Conservation (phyloP, 306 rosid species). For the Bauhinia variegata region DNA sequence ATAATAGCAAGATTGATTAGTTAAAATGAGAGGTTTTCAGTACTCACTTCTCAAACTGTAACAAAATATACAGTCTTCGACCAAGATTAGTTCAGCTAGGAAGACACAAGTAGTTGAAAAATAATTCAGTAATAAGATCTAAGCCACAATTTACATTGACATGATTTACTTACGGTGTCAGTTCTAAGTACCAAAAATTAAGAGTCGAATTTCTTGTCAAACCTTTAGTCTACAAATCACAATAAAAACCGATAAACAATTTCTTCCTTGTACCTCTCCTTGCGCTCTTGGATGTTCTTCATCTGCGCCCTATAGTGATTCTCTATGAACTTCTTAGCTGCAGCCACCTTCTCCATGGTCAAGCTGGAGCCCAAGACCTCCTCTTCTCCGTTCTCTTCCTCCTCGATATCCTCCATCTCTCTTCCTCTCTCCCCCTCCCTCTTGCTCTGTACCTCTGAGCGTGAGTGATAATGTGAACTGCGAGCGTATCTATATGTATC, state of each 20-base stretch:
- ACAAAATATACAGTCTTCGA: conserved; percentile 15
- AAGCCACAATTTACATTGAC: conserved; percentile 39
- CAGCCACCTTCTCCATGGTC: conserved; percentile 99
- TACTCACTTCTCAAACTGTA: conserved; percentile 1
- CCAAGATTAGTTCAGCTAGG: conserved; percentile 33
- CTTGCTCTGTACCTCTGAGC: conserved; percentile 23
- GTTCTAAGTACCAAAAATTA: conserved; percentile 11
- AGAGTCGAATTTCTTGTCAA: conserved; percentile 24
- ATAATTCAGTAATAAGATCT: conserved; percentile 49
- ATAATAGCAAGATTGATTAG: conserved; percentile 25
- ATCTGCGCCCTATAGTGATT: conserved; percentile 95
- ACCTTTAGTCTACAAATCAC: conserved; percentile 29
- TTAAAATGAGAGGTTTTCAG: conserved; percentile 27
- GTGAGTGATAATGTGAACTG: conserved; percentile 44
- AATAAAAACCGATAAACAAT: conserved; percentile 17
- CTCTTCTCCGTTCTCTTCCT: conserved; percentile 56
- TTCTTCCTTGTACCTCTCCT: conserved; percentile 71
- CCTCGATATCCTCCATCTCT: conserved; percentile 80
- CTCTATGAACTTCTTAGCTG: conserved; percentile 96
- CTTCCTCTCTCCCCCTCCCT: conserved; percentile 23
- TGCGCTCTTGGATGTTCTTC: conserved; percentile 94
- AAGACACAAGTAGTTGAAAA: conserved; percentile 30
- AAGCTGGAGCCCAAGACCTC: conserved; percentile 84
- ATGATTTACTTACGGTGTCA: neutral
- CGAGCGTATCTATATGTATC: conserved; percentile 35